Percentiles rank a stretch among this genome's conserved stretches.
Evolutionary conservation across 164 flowering plant species (phyloP).

Genomic region (Macadamia integrifolia): DNA sequence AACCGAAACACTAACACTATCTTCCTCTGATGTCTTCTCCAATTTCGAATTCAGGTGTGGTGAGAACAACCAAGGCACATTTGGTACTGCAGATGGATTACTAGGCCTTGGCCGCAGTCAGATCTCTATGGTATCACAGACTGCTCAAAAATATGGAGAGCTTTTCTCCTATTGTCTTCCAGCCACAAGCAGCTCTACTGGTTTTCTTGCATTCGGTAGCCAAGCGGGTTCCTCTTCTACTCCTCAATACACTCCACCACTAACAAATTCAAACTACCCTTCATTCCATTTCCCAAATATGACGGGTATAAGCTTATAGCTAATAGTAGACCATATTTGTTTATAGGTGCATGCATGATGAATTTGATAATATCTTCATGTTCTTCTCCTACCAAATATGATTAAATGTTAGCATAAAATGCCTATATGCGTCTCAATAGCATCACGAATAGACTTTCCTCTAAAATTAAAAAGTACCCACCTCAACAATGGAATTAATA

Average conservation of each 20-base stretch:
- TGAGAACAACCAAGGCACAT: background rate
- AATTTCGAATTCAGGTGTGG: conserved; percentile 7
- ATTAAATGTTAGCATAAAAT: too few species aligned
- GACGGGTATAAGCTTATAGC: conserved; percentile 4
- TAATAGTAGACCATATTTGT: too few species aligned
- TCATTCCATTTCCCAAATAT: conserved; percentile 18
- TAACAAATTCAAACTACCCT: background rate
- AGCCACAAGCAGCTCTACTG: conserved; percentile 7
- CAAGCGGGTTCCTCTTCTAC: conserved; percentile 1
- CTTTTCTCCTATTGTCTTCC: conserved; percentile 24
- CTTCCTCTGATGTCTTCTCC: conserved; percentile 3
- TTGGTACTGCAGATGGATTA: conserved; percentile 2
- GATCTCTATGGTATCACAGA: conserved; percentile 4
- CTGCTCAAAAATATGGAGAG: background rate
- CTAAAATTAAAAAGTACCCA: too few species aligned
- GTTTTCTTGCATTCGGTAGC: conserved; percentile 14
- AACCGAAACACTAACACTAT: conserved; percentile 4
- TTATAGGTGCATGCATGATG: too few species aligned
- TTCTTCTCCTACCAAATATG: too few species aligned
- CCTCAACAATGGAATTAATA: too few species aligned
- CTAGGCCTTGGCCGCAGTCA: conserved; percentile 1
- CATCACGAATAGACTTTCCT: too few species aligned
- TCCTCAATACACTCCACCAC: conserved; percentile 7
- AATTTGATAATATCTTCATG: too few species aligned
- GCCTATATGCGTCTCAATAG: too few species aligned